Base-by-base conservation (phyloP, 2,329 filamentous ascomycete species). In the Hymenoscyphus infarciens region DNA sequence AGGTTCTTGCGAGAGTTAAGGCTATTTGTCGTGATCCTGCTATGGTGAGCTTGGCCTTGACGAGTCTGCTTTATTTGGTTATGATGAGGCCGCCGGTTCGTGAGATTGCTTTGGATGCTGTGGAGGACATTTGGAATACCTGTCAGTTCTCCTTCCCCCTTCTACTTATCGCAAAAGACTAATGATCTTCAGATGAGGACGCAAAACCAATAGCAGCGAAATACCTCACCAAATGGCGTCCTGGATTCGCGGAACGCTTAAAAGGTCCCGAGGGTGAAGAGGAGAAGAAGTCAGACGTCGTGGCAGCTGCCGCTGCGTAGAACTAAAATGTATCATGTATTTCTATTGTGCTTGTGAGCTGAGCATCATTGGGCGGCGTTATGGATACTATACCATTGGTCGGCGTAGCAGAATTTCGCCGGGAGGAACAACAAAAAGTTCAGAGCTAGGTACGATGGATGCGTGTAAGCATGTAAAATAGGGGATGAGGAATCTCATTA, bases 1-100 rank as follows among this genome's bases (percentile, higher is more conserved):
- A 83, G 11, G 86, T 98, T 65, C 81, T 98, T 1, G 82, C 87
- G 56, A 84, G 90, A 57, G 86, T 98, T 39, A 87, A 87, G 75
- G 77, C 79, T 38, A 80, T 89, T 69, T 90, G 87, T 70, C 81
- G 84, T 56, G 86, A 90, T 72, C 87, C 87, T 5, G 84, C 83
- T 56, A 83, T 88, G 66, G 83, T 87, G 25, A 82, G 82, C 64
- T 77, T 89, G 55, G 85, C 86, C 10, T 75, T 89, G 64, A 87
- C 83, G 16, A 89, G 85, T 71, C 75, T 90, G 65, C 75, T 88
- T 67, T 90, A 88, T 67, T 74, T 89, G 71, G 84, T 87, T 55
- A 86, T 89, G 78, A 86, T 89, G 80, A 81, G 84, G 60, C 87
- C 87, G 55, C 87, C 87, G 2, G 82, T 84, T 25, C 81, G 84